Evolutionary conservation across 2,329 filamentous ascomycete species (phyloP), one percentile per base, ranked within the genome.

Genomic region (Cordyceps fumosorosea): DNA sequence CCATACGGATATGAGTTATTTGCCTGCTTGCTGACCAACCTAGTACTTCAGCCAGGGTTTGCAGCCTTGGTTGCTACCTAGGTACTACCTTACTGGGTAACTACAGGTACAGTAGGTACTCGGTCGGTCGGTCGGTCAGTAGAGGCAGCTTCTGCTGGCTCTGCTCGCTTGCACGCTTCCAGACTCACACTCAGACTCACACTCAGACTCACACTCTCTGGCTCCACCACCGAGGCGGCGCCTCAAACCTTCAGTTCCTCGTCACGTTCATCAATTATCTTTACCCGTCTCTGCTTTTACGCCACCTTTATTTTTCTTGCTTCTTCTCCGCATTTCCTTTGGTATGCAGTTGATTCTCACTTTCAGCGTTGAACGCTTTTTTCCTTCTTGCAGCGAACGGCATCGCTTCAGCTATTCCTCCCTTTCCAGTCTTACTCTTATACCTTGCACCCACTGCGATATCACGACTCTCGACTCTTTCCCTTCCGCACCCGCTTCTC

Each of bases 161-260:
- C 29, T 29, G 34, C 34, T 37, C 1, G 34, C 11, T 37, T 32
- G 29, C 29, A n/a, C n/a, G n/a, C n/a, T n/a, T n/a, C n/a, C 34
- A 37, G 34, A 37, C 34, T 12, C 34, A 44, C 8, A 5, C 42
- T 29, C 34, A n/a, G n/a, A n/a, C n/a, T 32, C 29, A 32, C 29
- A 4, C 8, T 32, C 34, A 37, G 34, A 37, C 34, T 12, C 34
- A 44, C 8, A 5, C 42, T 29, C 34, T 29, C 22, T 40, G 45
- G 45, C 56, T 42, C 32, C 56, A 58, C 24, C 14, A n/a, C 32
- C 22, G 34, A 50, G 34, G 45, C 56, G 32, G 26, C 55, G 44
- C 55, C 55, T 29, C 44, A 32, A 57, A 57, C 44, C 55, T 20
- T 58, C 56, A 58, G 45, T 58, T 58, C 32, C 20, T 50, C 47